phyloP scores from a whole-genome alignment of 2,329 filamentous ascomycete genomes.

The Penicillium sp. region DNA sequence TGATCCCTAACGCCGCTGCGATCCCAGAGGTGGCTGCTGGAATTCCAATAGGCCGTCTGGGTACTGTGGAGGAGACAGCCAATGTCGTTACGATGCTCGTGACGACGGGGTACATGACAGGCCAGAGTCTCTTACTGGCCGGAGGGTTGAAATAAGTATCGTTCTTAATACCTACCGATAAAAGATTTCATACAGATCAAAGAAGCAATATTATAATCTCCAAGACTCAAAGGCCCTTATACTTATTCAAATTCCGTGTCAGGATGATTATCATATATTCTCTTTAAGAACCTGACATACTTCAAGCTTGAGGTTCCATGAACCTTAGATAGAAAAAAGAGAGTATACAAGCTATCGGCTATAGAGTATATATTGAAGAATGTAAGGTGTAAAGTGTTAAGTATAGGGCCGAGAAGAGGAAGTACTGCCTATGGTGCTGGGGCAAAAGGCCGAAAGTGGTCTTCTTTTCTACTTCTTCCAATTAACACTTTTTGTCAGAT shows the following conservation, averaged over 20 bases:
- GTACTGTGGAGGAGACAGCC: constrained; percentile 60
- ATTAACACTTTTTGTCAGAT: too few species aligned
- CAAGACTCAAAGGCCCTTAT: not conserved
- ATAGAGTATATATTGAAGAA: too few species aligned
- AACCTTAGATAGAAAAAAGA: too few species aligned
- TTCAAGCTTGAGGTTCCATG: too few species aligned
- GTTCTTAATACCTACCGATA: not conserved
- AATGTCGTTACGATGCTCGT: constrained; percentile 62
- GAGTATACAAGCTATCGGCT: too few species aligned
- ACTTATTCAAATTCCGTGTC: not conserved
- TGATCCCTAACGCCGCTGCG: constrained; percentile 61
- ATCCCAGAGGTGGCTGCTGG: constrained; percentile 60
- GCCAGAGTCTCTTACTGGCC: constrained; percentile 55
- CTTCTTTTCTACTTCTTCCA: too few species aligned
- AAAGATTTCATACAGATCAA: not conserved
- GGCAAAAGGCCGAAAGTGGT: too few species aligned
- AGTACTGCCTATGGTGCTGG: too few species aligned
- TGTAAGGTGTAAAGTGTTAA: too few species aligned
- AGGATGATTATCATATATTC: too few species aligned
- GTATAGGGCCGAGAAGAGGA: too few species aligned
- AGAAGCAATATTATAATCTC: not conserved
- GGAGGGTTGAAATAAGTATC: constrained; percentile 51
- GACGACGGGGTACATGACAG: constrained; percentile 61
- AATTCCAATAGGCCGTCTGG: constrained; percentile 60
- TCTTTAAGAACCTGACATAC: too few species aligned